Evolutionary conservation across 2,329 filamentous ascomycete species (phyloP), one percentile per base, ranked within the genome.

Genomic region (Colletotrichum graminicola): DNA sequence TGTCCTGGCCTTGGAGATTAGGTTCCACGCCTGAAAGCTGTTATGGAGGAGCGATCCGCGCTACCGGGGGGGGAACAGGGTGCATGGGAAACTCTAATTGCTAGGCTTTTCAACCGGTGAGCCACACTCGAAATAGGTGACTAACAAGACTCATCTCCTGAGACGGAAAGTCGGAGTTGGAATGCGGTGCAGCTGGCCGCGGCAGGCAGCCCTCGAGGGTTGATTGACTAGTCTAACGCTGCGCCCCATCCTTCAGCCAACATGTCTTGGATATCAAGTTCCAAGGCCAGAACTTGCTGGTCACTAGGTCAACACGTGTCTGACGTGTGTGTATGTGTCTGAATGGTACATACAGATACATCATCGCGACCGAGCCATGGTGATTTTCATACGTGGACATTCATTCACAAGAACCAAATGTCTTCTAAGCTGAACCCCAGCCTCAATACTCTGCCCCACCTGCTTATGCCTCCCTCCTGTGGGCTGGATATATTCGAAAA

Each of bases 81-180:
- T 36, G 36, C 45, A 34, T 43, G 36, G 14, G 8, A 34, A 67
- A 67, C 32, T 52, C 45, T 56, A 64, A 57, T 23, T 11, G 39
- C 43, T n/a, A 16, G 32, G 10, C 21, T 49, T 47, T 45, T 16
- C 57, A 7, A 29, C 41, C 39, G 36, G 41, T 34, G 12, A 29
- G 29, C 43, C 32, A 23, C n/a, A 21, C 52, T 11, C 52, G 12
- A n/a, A 56, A 18, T 39, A 26, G n/a, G n/a, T 23, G n/a, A 11
- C 11, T 21, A 18, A 41, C 6, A 26, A 56, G 54, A 23, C 54
- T 41, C 34, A 10, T 34, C 29, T 16, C 34, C 21, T 21, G n/a
- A 18, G 54, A 56, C 54, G n/a, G 10, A 36, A 23, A 16, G 34
- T 10, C n/a, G 7, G n/a, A 6, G 2, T 56, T 26, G 54, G 21